Base-by-base conservation (phyloP, 2,329 filamentous ascomycete species). In the Mollisia scopiformis region DNA sequence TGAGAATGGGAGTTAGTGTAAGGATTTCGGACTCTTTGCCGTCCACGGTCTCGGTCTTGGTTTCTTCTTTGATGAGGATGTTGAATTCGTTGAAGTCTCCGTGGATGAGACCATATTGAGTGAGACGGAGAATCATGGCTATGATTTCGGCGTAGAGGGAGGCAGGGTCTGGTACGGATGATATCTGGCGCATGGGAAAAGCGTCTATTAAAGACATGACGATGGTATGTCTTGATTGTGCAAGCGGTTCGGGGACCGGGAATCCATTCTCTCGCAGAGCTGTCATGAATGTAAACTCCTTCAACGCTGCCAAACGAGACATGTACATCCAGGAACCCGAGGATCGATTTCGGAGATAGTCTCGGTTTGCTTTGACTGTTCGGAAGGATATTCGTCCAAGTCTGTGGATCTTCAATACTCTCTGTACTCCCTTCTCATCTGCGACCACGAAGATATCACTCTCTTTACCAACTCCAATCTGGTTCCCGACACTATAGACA, bases 61-160 rank as follows among this genome's bases (percentile, higher is more conserved):
- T 73, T 51, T 81, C 86, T 75, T 98, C 94, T 73, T 95, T 92
- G 74, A 99, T 88, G 33, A 99, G 80, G 66, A 99, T 94, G 75
- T 99, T 99, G 83, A 99, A 99, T 76, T 99, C 96, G 79, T 99
- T 99, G 80, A 96, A 99, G 75, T 99, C 95, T 64, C 95, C 95
- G 74, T 99, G 95, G 63, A 99, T 99, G 51, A 99, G 80, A 6
- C 95, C 95, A 68, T 93, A 88, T 63, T 87, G 87, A 6, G 95
- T 94, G 41, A 99, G 82, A 28, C 88, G 85, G 46, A 99, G 80
- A 58, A 99, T 92, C 69, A 97, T 85, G 43, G 87, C 84, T 72
- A 99, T 96, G 33, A 99, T 80, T 62, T 98, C 92, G n/a, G 88
- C 88, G 74, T 99, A 99, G 6, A 99, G 82, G n/a, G 79, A 79